These are phyloP conservation scores for Rhodotorula mucilaginosa DNA, from an alignment of 1,284 basidiomycete genomes.

Conservation along the genomic window DNA sequence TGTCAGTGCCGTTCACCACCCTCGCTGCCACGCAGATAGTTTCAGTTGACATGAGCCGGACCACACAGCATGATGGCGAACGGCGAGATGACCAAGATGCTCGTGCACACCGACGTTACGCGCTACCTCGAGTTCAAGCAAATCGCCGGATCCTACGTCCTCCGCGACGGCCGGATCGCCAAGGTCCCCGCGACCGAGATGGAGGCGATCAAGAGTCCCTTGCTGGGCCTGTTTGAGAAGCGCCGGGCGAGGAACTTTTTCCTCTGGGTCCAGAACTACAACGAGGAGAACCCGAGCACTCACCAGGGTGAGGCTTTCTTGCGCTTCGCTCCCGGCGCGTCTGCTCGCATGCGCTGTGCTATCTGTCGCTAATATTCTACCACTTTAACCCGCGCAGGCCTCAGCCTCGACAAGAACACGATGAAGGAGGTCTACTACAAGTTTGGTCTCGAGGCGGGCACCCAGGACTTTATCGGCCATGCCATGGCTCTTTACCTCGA, in stretches of 20 bases:
- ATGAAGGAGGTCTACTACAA: constrained; percentile 95
- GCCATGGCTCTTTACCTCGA: constrained; percentile 98
- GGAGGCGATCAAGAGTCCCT: constrained; percentile 88
- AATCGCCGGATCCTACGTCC: constrained; percentile 97
- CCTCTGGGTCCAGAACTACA: constrained; percentile 92
- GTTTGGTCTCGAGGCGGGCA: constrained; percentile 94
- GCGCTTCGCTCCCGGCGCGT: too few relatives aligned
- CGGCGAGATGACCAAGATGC: constrained; percentile 95
- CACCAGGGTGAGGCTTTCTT: constrained; percentile 89
- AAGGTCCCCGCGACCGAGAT: constrained; percentile 98
- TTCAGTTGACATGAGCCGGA: constrained; percentile 58
- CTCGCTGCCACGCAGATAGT: constrained; percentile 49
- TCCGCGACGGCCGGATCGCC: constrained; percentile 92
- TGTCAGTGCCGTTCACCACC: constrained; percentile 19
- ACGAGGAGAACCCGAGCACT: constrained; percentile 86
- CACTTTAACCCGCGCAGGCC: constrained; percentile 55
- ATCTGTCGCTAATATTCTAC: neutral
- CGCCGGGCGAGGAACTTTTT: constrained; percentile 98
- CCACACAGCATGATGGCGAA: constrained; percentile 77
- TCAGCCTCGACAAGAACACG: constrained; percentile 78
- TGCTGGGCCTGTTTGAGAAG: constrained; percentile 99
- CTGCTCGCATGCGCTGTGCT: neutral
- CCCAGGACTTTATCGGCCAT: constrained; percentile 98
- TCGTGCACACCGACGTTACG: constrained; percentile 98
- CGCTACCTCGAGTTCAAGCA: constrained; percentile 99